phyloP scores from a whole-genome alignment of 768 basidiomycete genomes.

The Naematelia encephala region DNA sequence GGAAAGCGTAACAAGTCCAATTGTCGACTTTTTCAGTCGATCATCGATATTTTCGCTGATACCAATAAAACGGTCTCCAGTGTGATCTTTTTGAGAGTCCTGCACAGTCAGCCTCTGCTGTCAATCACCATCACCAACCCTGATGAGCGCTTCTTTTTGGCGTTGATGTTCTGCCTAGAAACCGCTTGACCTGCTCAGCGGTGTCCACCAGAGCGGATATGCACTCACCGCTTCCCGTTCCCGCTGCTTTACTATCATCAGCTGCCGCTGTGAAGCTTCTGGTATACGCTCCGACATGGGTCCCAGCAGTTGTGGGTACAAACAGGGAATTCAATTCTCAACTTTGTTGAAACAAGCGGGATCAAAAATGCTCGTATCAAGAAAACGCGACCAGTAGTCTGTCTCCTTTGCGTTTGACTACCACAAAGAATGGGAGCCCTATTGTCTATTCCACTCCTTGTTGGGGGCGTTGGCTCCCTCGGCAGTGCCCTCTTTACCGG shows the following conservation, averaged over 20 bases:
- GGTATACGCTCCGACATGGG: conserved; percentile 18
- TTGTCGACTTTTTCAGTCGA: conserved; percentile 79
- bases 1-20: conserved; percentile 85
- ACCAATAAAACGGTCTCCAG: conserved; percentile 82
- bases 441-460: conserved; percentile 52
- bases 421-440: conserved; percentile 51
- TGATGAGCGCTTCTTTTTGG: conserved; percentile 33
- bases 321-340: too few relatives aligned
- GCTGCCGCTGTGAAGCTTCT: conserved; percentile 23
- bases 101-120: conserved; percentile 51
- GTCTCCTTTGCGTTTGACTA: background rate
- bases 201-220: conserved; percentile 53
- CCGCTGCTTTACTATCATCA: conserved; percentile 74
- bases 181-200: conserved; percentile 58
- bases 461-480: conserved; percentile 54
- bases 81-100: conserved; percentile 89
- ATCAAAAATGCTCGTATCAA: too few relatives aligned
- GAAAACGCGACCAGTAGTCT: background rate
- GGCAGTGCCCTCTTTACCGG: conserved; percentile 61
- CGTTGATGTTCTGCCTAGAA: conserved; percentile 41
- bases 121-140: conserved; percentile 12
- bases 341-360: too few relatives aligned
- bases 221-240: conserved; percentile 52
- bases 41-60: conserved; percentile 95
- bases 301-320: too few relatives aligned